Evolutionary conservation across 495 filamentous ascomycete genomes (phyloP).

Genomic region (Penicillium lagena): DNA sequence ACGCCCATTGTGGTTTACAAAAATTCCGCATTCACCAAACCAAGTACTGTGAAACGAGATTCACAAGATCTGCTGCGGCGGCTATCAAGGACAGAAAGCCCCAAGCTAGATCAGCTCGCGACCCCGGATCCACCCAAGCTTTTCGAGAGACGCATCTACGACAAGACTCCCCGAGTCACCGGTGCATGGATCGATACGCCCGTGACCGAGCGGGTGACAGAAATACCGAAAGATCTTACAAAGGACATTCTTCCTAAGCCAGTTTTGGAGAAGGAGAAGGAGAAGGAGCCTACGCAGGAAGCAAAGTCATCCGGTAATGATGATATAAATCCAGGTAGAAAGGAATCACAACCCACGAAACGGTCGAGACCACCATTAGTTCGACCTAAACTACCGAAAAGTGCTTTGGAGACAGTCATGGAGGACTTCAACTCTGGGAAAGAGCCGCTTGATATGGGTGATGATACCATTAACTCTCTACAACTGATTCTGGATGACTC

Average conservation of each 20-base stretch:
- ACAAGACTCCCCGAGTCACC: slow-evolving; percentile 44
- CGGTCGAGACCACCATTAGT: slow-evolving; percentile 17
- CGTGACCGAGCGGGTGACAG: slow-evolving; percentile 31
- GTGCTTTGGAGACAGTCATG: slow-evolving; percentile 47
- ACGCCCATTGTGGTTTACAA: slow-evolving; percentile 50
- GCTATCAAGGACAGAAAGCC: slow-evolving; percentile 56
- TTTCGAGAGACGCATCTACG: slow-evolving; percentile 24
- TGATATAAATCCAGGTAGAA: not conserved
- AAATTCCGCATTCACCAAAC: slow-evolving; percentile 25
- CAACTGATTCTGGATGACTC: slow-evolving; percentile 46
- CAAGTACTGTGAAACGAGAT: slow-evolving; percentile 42
- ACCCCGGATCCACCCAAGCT: slow-evolving; percentile 41
- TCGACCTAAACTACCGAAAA: slow-evolving; percentile 41
- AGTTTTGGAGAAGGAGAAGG: not conserved
- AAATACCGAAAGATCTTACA: slow-evolving; percentile 23
- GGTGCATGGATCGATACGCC: slow-evolving; percentile 51
- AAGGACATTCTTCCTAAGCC: slow-evolving; percentile 17
- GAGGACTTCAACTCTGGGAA: slow-evolving; percentile 43
- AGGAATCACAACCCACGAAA: slow-evolving; percentile 5
- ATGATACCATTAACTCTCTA: slow-evolving; percentile 58
- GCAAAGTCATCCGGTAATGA: not conserved
- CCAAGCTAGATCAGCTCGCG: slow-evolving; percentile 16
- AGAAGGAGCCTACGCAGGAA: not conserved
- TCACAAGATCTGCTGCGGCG: slow-evolving; percentile 60
- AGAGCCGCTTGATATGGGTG: slow-evolving; percentile 40